phyloP scores from a whole-genome alignment of 257 asterid species.

The Nemophila menziesii region DNA sequence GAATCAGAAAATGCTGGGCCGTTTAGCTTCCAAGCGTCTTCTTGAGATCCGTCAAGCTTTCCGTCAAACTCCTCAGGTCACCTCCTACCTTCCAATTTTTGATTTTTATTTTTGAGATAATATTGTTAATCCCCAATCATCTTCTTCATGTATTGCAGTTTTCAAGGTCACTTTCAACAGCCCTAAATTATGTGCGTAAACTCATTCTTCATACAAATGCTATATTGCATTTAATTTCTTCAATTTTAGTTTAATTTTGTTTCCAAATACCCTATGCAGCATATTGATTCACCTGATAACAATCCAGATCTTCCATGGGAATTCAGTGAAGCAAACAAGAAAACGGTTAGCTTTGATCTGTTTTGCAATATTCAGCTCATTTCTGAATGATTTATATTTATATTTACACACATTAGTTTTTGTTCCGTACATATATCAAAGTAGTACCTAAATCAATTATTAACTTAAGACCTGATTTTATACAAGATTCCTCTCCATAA shows the following conservation, averaged over 20 bases:
- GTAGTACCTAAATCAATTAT: too few species aligned
- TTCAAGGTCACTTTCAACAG: conserved; percentile 73
- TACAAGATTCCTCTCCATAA: too few species aligned
- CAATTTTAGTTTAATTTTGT: background rate
- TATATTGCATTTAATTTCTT: background rate
- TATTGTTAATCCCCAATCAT: background rate
- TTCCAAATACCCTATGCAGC: conserved; percentile 33
- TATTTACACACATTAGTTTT: too few species aligned
- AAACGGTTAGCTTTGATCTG: conserved; percentile 37
- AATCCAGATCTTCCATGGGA: conserved; percentile 78
- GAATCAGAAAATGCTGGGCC: conserved; percentile 76
- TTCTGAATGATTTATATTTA: too few species aligned
- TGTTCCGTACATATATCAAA: too few species aligned
- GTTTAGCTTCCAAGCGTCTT: conserved; percentile 60
- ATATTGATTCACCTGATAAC: conserved; percentile 72
- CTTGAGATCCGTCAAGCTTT: conserved; percentile 67
- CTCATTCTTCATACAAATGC: conserved; percentile 5
- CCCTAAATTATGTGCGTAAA: conserved; percentile 87
- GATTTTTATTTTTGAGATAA: background rate
- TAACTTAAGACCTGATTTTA: too few species aligned
- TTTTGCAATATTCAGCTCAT: too few species aligned
- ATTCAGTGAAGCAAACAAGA: conserved; percentile 49
- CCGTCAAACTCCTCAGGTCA: conserved; percentile 61
- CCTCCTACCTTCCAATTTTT: conserved; percentile 1
- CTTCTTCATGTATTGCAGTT: conserved; percentile 29